phyloP scores from a whole-genome alignment of 768 basidiomycete species.

The Suillus brevipes region DNA sequence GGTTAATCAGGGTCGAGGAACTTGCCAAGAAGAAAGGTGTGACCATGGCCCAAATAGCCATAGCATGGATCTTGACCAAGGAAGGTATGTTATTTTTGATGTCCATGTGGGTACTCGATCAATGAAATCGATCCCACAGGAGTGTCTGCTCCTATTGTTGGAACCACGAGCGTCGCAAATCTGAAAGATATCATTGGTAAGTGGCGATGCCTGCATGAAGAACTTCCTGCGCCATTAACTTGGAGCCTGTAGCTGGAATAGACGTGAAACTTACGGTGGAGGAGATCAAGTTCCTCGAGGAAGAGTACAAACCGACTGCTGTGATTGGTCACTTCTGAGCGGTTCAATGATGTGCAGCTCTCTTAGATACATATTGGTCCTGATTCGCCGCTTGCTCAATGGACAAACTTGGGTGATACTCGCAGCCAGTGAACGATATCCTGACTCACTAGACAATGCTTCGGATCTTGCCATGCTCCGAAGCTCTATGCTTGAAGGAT shows the following conservation, averaged over 20 bases:
- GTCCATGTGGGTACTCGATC: not conserved
- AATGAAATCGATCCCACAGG: conserved; percentile 13
- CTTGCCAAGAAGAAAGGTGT: conserved; percentile 37
- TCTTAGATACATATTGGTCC: not conserved
- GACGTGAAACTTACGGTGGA: conserved; percentile 47
- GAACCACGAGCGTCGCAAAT: conserved; percentile 41
- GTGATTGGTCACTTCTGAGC: conserved; percentile 39
- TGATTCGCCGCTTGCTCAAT: not conserved
- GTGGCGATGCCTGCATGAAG: conserved; percentile 7
- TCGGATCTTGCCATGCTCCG: not conserved
- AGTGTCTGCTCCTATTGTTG: conserved; percentile 47
- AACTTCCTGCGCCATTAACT: conserved; percentile 8
- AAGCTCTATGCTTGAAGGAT: not conserved
- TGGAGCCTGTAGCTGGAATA: conserved; percentile 27
- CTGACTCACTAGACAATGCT: not conserved
- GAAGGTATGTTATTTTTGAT: conserved; percentile 21
- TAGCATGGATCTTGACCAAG: conserved; percentile 40
- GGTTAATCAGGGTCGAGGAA: conserved; percentile 37
- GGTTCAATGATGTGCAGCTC: not conserved
- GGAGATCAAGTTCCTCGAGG: conserved; percentile 47
- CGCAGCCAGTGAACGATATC: not conserved
- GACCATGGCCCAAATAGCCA: conserved; percentile 44
- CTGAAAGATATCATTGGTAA: conserved; percentile 42
- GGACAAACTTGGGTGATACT: not conserved
- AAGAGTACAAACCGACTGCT: conserved; percentile 42